phyloP scores from a whole-genome alignment of 768 basidiomycete species.

The Boletellus ananas region DNA sequence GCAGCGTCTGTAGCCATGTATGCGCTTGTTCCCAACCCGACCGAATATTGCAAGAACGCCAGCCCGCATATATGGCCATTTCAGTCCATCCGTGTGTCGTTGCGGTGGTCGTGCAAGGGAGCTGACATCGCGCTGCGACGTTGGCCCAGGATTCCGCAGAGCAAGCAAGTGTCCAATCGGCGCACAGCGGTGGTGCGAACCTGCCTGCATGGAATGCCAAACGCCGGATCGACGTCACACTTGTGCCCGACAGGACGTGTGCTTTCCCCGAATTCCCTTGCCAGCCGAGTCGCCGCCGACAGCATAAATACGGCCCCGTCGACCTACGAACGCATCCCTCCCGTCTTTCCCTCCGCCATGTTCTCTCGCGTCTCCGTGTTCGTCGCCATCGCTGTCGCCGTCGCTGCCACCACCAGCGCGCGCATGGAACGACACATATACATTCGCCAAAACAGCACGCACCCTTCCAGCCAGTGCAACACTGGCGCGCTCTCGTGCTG shows the following conservation, averaged over 20 bases:
- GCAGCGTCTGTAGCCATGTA: no score
- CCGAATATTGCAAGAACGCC: no score
- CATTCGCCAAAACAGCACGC: conserved; percentile 2
- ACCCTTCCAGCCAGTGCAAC: conserved; percentile 10
- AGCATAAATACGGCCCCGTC: conserved; percentile 22
- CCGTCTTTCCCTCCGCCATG: conserved; percentile 12
- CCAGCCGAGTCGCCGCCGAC: background rate
- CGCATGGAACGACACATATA: conserved; percentile 19
- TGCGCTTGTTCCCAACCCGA: no score
- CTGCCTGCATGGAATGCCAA: no score
- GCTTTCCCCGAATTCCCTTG: background rate
- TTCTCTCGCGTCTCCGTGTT: conserved; percentile 20
- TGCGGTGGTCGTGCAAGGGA: no score
- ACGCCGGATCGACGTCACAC: conserved; percentile 10
- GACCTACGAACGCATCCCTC: background rate
- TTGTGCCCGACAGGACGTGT: no score
- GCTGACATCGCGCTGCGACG: no score
- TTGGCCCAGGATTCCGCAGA: no score
- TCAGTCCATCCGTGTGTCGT: no score
- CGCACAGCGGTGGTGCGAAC: no score
- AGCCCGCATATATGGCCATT: no score
- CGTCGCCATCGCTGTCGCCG: conserved; percentile 14
- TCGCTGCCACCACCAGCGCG: conserved; percentile 21
- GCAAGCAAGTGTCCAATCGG: no score
- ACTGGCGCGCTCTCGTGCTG: conserved; percentile 22